Conservation (phyloP, 441 rosid genomes). For the Oxalis stricta region DNA sequence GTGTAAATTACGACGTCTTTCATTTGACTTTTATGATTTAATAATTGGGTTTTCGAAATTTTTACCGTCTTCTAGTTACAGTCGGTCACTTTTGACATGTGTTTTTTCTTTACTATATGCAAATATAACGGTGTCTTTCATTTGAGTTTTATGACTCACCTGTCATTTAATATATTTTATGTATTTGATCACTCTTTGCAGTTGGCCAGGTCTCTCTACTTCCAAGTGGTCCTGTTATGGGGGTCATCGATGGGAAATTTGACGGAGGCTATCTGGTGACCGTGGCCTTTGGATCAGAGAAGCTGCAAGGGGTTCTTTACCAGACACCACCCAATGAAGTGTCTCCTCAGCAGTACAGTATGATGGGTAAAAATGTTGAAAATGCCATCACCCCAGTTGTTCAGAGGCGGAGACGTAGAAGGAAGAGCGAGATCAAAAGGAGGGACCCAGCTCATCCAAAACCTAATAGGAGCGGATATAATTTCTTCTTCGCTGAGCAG, state of each 20-base stretch:
- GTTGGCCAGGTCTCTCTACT: constrained; percentile 18
- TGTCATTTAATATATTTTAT: too few species aligned
- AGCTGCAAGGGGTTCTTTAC: constrained; percentile 73
- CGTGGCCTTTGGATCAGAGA: constrained; percentile 62
- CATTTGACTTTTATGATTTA: too few species aligned
- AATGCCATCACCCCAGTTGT: constrained; percentile 19
- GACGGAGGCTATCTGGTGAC: constrained; percentile 86
- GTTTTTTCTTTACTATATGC: too few species aligned
- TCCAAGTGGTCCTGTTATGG: constrained; percentile 45
- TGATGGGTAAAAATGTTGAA: constrained; percentile 16
- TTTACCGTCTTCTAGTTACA: too few species aligned
- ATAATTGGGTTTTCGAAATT: too few species aligned
- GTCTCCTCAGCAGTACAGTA: constrained; percentile 18
- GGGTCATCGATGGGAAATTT: constrained; percentile 90
- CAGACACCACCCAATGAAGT: constrained; percentile 33
- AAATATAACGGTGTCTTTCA: too few species aligned
- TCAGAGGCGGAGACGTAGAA: constrained; percentile 64
- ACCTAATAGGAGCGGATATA: constrained; percentile 85
- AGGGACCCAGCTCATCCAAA: constrained; percentile 94
- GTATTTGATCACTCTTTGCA: too few species aligned
- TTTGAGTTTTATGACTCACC: too few species aligned
- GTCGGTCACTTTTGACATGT: too few species aligned
- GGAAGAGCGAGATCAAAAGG: constrained; percentile 74
- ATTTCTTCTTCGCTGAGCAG: constrained; percentile 93
- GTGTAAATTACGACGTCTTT: too few species aligned